A percentile compares a stretch with the other conserved stretches of the same genome.
Evolutionary conservation across 257 asterid species (phyloP).

Genomic region (Knoxia roxburghii): DNA sequence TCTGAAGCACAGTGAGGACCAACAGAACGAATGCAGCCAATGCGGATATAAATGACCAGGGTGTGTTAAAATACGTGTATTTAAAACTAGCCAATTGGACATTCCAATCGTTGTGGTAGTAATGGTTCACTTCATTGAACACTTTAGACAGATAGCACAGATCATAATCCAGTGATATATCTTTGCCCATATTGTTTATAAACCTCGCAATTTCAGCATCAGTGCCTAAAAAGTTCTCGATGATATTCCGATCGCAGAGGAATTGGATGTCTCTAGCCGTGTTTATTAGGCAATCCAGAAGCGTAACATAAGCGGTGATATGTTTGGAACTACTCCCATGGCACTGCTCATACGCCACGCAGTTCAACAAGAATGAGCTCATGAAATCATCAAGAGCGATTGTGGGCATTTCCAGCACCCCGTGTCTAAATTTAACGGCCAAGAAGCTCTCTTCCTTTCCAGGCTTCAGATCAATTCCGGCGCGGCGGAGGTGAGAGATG

Average conservation of each 20-base stretch:
- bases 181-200: constrained; percentile 74
- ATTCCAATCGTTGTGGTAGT: constrained; percentile 59
- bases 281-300: constrained; percentile 63
- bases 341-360: constrained; percentile 93
- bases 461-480: constrained; percentile 52
- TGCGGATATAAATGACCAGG: constrained; percentile 87
- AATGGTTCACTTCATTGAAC: constrained; percentile 58
- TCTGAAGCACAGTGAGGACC: constrained; percentile 61
- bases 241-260: constrained; percentile 42
- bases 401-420: constrained; percentile 69
- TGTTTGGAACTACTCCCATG: constrained; percentile 55
- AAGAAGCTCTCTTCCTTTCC: constrained; percentile 49
- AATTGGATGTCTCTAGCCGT: constrained; percentile 54
- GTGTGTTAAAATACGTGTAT: constrained; percentile 73
- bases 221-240: constrained; percentile 77
- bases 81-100: constrained; percentile 72
- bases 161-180: constrained; percentile 60
- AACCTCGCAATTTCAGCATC: constrained; percentile 62
- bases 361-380: constrained; percentile 62
- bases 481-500: constrained; percentile 64
- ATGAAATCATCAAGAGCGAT: constrained; percentile 67
- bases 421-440: constrained; percentile 44
- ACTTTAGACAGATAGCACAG: constrained; percentile 48
- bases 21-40: constrained; percentile 64
- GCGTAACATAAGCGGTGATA: constrained; percentile 69